phyloP scores from a whole-genome alignment of 2,329 filamentous ascomycete genomes.

The Paraphaeosphaeria minitans region DNA sequence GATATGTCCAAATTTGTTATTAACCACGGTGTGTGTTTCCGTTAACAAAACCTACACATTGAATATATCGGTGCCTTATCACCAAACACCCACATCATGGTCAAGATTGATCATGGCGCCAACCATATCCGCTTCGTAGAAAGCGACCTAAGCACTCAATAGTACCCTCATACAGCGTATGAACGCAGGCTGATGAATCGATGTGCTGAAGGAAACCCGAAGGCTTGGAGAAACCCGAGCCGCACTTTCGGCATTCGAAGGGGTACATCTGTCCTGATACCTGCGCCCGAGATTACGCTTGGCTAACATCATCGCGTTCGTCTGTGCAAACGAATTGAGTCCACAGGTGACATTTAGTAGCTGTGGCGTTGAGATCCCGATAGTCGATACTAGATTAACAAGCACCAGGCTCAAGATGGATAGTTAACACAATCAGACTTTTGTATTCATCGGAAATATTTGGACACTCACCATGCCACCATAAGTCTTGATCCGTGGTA shows the following conservation, averaged over 20 bases:
- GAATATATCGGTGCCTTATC: neutral
- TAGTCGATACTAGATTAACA: constrained; percentile 6
- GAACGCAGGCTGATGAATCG: constrained; percentile 7
- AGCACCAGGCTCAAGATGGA: constrained; percentile 20
- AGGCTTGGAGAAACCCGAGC: neutral
- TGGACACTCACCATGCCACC: constrained; percentile 20
- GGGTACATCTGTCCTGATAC: neutral
- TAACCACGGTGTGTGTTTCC: no score
- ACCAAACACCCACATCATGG: neutral
- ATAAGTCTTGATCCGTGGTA: constrained; percentile 20
- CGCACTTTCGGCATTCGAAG: neutral
- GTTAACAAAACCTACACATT: no score
- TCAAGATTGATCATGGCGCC: neutral
- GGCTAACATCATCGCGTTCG: neutral
- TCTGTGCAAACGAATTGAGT: neutral
- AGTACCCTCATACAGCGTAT: constrained; percentile 7
- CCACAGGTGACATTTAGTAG: neutral
- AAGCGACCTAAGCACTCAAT: neutral
- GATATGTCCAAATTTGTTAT: no score
- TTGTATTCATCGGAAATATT: neutral
- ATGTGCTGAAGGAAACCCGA: constrained; percentile 12
- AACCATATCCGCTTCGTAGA: neutral
- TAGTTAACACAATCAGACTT: constrained; percentile 11
- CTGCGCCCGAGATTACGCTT: neutral
- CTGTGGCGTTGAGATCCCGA: constrained; percentile 18